Conservation (phyloP, 108 stramenopile species). For the Conticribra weissflogii region DNA sequence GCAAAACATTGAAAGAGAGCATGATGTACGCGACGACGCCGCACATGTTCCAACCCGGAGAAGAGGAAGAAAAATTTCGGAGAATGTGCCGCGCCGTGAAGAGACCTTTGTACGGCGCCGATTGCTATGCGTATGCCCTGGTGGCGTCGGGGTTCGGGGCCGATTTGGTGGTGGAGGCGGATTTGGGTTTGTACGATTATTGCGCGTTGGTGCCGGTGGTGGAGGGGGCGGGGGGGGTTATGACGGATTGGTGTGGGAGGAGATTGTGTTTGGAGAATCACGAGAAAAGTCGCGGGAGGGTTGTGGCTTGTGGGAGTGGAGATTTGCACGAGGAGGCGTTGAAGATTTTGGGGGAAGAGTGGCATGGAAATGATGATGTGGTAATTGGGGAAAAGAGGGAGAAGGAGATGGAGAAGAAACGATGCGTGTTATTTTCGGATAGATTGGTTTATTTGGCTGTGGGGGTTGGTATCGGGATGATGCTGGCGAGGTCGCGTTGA, state of each 20-base stretch:
- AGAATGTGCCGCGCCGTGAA: slow-evolving; percentile 25
- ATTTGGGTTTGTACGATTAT: slow-evolving; percentile 64
- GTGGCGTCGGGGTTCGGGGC: slow-evolving; percentile 61
- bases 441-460: background rate
- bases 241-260: slow-evolving; percentile 58
- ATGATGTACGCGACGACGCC: slow-evolving; percentile 61
- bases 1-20: slow-evolving; percentile 41
- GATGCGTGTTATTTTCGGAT: background rate
- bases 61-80: slow-evolving; percentile 47
- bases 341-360: slow-evolving; percentile 36
- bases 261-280: slow-evolving; percentile 51
- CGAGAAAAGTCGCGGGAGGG: slow-evolving; percentile 47
- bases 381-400: no score
- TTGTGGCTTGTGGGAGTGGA: slow-evolving; percentile 53
- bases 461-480: background rate
- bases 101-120: slow-evolving; percentile 53
- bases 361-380: no score
- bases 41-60: slow-evolving; percentile 57
- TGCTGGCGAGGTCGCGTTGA: background rate
- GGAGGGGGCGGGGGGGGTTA: slow-evolving; percentile 57
- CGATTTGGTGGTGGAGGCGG: slow-evolving; percentile 59
- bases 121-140: slow-evolving; percentile 66
- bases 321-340: slow-evolving; percentile 47
- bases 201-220: slow-evolving; percentile 59
- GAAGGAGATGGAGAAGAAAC: background rate